A percentile compares a stretch with the other conserved stretches of the same genome.
Conservation (phyloP, 768 basidiomycete species). For the Trametes elegans region DNA sequence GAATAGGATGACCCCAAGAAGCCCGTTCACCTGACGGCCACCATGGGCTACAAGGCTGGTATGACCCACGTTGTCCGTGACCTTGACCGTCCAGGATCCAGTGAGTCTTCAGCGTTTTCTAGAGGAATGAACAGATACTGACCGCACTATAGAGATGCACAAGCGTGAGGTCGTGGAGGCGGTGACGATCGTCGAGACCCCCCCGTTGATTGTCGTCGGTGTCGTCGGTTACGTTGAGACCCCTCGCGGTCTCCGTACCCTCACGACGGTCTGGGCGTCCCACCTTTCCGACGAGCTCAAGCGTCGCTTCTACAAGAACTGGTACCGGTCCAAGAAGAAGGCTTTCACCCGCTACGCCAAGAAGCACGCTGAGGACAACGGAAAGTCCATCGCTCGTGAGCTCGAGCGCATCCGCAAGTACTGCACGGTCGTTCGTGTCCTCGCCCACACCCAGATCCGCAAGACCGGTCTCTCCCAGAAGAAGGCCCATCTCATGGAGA, state of each 20-base stretch:
- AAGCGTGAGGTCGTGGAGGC: slow-evolving; percentile 99
- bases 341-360: slow-evolving; percentile 99
- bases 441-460: slow-evolving; percentile 98
- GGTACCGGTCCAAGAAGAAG: slow-evolving; percentile 99
- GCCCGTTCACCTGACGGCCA: slow-evolving; percentile 96
- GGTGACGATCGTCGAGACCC: slow-evolving; percentile 93
- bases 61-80: slow-evolving; percentile 99
- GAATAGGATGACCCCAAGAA: slow-evolving; percentile 97
- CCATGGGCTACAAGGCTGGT: slow-evolving; percentile 99
- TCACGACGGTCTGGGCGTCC: slow-evolving; percentile 98
- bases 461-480: slow-evolving; percentile 98
- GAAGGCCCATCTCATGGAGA: slow-evolving; percentile 99
- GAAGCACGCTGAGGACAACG: slow-evolving; percentile 95
- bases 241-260: slow-evolving; percentile 95
- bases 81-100: slow-evolving; percentile 98
- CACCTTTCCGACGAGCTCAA: slow-evolving; percentile 98
- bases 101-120: slow-evolving; percentile 52
- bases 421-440: slow-evolving; percentile 99
- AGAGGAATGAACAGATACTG: not conserved
- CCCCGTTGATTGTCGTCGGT: slow-evolving; percentile 94
- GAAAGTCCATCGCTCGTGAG: slow-evolving; percentile 90
- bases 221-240: slow-evolving; percentile 99
- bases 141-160: slow-evolving; percentile 84
- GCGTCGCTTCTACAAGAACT: slow-evolving; percentile 99
- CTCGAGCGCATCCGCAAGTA: slow-evolving; percentile 99